A percentile compares a stretch with the other conserved stretches of the same genome.
phyloP scores from a whole-genome alignment of 305 asterid genomes.

The Nicotiana rustica region DNA sequence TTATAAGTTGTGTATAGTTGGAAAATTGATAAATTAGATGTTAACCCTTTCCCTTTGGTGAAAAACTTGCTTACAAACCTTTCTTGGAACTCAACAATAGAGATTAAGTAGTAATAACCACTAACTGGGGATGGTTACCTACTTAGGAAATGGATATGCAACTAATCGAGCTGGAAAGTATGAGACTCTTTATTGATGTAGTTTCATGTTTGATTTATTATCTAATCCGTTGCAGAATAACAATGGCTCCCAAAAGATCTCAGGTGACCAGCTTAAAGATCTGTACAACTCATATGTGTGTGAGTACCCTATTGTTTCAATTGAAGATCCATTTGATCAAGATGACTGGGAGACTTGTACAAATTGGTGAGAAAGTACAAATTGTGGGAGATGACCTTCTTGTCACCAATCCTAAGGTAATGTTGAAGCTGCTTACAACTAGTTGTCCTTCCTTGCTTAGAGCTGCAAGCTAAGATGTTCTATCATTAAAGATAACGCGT shows the following conservation, averaged over 20 bases:
- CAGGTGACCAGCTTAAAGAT: conserved; percentile 76
- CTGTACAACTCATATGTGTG: conserved; percentile 75
- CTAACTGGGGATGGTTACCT: too few species aligned
- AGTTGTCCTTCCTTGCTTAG: too few species aligned
- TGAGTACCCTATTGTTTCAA: conserved; percentile 80
- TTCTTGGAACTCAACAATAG: too few species aligned
- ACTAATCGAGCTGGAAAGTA: too few species aligned
- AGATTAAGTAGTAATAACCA: too few species aligned
- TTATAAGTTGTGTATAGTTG: neutral
- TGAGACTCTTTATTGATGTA: too few species aligned
- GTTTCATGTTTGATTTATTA: too few species aligned
- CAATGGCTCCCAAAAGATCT: conserved; percentile 67
- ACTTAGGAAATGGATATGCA: too few species aligned
- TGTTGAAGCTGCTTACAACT: neutral
- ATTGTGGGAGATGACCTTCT: conserved; percentile 78
- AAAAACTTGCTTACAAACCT: too few species aligned
- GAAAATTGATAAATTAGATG: neutral
- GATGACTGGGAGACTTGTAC: conserved; percentile 84
- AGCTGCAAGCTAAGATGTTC: too few species aligned
- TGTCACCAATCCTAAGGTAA: conserved; percentile 71
- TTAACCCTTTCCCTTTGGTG: too few species aligned
- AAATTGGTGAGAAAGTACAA: conserved; percentile 58
- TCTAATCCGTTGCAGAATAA: conserved; percentile 53
- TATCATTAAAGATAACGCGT: neutral
- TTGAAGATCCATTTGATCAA: conserved; percentile 49